Evolutionary conservation across 2,329 filamentous ascomycete genomes (phyloP), one percentile per base, ranked within the genome.

Genomic region (Aspergillus ruber): DNA sequence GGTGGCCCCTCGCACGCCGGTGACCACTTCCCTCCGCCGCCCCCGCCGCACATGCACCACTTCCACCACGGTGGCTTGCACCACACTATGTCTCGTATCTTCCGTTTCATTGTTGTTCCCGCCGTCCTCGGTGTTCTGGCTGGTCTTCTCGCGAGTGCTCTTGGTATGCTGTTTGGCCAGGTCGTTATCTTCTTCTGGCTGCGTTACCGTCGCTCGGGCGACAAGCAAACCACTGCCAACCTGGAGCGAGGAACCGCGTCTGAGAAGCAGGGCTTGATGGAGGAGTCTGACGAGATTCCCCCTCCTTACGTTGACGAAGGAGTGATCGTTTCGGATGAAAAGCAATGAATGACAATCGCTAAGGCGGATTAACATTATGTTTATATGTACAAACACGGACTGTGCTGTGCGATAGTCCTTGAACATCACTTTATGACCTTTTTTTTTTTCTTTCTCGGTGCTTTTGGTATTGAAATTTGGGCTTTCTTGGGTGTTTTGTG

Each of bases 101-200:
- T 75, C 20, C 70, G 67, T 38, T 69, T 73, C 52, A 68, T 75
- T 27, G 53, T 75, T 42, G 59, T 76, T 42, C 73, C 73, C 3
- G 70, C 70, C 25, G 54, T 73, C n/a, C 56, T 74, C 5, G 74
- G 74, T 38, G 62, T 75, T 27, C 58, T 73, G 21, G 71, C 72
- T 23, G 73, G 72, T 48, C 56, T 76, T 46, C 62, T 67, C 39
- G 72, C 73, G 23, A 72, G 68, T 50, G 70, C 68, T 8, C 53
- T 76, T 39, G 73, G 72, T 42, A 72, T 75, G 69, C 56, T 76
- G n/a, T 62, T 74, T 40, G 73, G 72, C 25, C 72, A 74, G 57
- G 55, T 65, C 25, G 64, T 74, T 38, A 63, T 73, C 25, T 73
- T 70, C 57, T 43, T 75, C 41, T 75, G 73, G 71, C 61, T 66